These are phyloP conservation scores for Phylloporus scabripes DNA, from an alignment of 768 basidiomycete species.

Conservation along the genomic window DNA sequence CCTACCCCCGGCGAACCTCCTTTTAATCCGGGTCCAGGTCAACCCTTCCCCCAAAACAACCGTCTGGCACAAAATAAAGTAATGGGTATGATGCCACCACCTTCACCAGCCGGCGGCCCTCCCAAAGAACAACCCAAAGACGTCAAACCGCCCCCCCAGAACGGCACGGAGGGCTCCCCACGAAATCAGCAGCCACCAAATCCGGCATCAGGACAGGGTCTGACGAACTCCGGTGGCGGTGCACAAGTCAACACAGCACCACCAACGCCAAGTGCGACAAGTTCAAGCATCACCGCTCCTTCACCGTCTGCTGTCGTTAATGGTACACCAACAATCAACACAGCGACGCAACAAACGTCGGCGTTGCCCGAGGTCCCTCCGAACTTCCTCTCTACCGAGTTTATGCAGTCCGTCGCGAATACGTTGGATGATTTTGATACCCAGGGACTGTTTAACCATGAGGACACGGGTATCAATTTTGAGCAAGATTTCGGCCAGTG, in stretches of 20 bases:
- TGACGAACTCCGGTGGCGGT: constrained; percentile 13
- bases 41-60: constrained; percentile 32
- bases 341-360: constrained; percentile 22
- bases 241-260: constrained; percentile 32
- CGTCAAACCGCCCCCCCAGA: constrained; percentile 26
- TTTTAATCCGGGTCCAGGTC: constrained; percentile 34
- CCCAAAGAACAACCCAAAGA: constrained; percentile 31
- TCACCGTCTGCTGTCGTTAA: constrained; percentile 35
- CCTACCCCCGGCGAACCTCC: constrained; percentile 41
- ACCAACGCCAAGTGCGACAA: constrained; percentile 32
- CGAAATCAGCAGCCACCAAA: constrained; percentile 34
- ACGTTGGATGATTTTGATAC: constrained; percentile 38
- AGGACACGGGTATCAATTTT: constrained; percentile 50
- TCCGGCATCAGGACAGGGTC: constrained; percentile 23
- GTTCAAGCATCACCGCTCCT: constrained; percentile 33
- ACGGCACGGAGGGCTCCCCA: constrained; percentile 38
- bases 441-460: constrained; percentile 37
- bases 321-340: constrained; percentile 27
- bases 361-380: constrained; percentile 25
- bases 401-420: constrained; percentile 40
- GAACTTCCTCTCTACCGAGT: constrained; percentile 31
- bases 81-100: constrained; percentile 47
- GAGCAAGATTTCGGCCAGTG: constrained; percentile 73
- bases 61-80: constrained; percentile 30
- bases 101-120: constrained; percentile 41